Base-by-base conservation (phyloP, 768 basidiomycete species). In the Hericium coralloides region DNA sequence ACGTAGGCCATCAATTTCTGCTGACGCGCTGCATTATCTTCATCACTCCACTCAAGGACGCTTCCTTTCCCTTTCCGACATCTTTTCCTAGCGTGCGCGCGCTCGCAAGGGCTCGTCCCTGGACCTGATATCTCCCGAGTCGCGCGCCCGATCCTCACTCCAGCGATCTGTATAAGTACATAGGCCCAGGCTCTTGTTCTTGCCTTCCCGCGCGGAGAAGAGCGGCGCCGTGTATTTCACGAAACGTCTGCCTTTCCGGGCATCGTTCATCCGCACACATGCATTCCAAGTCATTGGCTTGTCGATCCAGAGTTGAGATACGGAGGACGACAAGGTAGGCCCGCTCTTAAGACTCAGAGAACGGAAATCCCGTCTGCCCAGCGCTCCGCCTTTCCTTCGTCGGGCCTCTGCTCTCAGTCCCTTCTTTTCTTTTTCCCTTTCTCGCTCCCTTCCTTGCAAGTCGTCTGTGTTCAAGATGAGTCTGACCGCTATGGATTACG, bases 401-500 rank as follows among this genome's bases (percentile, higher is more conserved):
- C 49, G 23, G 10, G 49, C 26, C 49, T 1, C 49, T 60, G 26
- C 26, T 26, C 7, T 26, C 26, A 26, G 26, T 26, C 26, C 26
- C 26, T 26, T 26, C 26, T 26, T 26, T 26, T 26, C 26, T 26
- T 26, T 26, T 26, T 26, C 26, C 26, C 26, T 26, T 26, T 7
- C 45, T 38, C 49, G 57, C 37, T 51, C 61, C 45, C 60, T 55
- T 47, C 17, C 55, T 6, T 20, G 45, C 9, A 7, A 26, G 49
- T 56, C 2, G 1, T 18, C 50, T 23, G 22, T 41, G 26, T 31
- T 15, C 8, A 47, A 53, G 52, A 47, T 23, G 17, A 38, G 41
- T 43, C 41, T 43, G 41, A 43, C 41, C 36, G 56, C 47, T 60
- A 87, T 87, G 78, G 86, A 89, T 69, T 91, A 89, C 72, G 87